phyloP scores from a whole-genome alignment of 768 basidiomycete genomes.

The Trametes cinnabarina region DNA sequence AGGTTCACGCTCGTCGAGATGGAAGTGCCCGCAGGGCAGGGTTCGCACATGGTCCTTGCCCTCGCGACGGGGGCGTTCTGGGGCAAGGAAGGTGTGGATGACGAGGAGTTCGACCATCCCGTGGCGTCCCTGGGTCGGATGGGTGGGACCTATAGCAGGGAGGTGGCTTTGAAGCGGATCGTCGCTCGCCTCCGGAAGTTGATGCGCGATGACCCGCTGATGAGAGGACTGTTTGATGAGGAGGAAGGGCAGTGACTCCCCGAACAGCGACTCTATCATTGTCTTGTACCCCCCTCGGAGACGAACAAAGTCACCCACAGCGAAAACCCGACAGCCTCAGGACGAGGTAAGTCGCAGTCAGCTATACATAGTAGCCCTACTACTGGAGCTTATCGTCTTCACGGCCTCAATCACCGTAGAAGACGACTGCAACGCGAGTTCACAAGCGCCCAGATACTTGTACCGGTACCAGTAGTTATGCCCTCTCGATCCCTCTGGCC shows the following conservation, averaged over 20 bases:
- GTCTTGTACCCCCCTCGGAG: no score
- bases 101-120: background rate
- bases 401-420: no score
- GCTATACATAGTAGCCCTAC: no score
- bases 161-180: background rate
- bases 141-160: background rate
- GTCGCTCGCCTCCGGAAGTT: background rate
- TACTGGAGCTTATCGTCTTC: no score
- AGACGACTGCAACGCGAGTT: no score
- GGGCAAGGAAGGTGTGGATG: background rate
- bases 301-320: no score
- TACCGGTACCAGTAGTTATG: no score
- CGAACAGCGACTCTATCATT: no score
- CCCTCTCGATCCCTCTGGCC: no score
- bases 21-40: constrained; percentile 32
- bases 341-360: no score
- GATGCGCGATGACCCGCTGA: background rate
- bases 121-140: background rate
- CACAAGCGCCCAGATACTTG: no score
- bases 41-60: constrained; percentile 31
- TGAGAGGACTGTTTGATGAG: background rate
- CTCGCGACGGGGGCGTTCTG: constrained; percentile 35
- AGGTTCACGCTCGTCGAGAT: constrained; percentile 35
- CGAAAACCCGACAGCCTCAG: no score
- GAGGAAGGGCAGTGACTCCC: background rate